Conservation (phyloP, 2,329 filamentous ascomycete species). For the Bipolaris bicolor region DNA sequence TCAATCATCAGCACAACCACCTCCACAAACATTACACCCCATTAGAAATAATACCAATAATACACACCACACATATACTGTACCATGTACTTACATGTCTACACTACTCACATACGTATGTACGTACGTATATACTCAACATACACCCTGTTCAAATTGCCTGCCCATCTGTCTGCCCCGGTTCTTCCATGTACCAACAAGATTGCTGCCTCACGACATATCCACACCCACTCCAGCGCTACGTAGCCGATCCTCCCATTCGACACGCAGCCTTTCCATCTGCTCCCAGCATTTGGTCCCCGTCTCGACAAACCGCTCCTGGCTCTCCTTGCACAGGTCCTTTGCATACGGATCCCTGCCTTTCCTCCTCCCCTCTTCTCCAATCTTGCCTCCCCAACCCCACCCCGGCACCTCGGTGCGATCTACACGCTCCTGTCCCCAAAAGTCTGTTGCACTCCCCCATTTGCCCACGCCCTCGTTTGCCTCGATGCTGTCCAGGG, state of each 20-base stretch:
- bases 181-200: background rate
- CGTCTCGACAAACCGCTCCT: constrained; percentile 66
- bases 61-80: background rate
- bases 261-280: constrained; percentile 72
- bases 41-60: background rate
- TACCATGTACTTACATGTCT: too few relatives aligned
- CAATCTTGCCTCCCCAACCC: constrained; percentile 67
- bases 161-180: background rate
- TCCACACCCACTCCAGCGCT: constrained; percentile 46
- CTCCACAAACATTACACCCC: background rate
- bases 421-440: constrained; percentile 67
- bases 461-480: constrained; percentile 72
- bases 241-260: constrained; percentile 62
- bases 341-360: constrained; percentile 64
- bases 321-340: constrained; percentile 66
- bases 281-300: constrained; percentile 69
- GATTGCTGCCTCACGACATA: constrained; percentile 25
- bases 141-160: background rate
- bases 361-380: constrained; percentile 60
- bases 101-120: too few relatives aligned
- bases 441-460: constrained; percentile 73
- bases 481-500: constrained; percentile 62
- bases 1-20: background rate
- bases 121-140: too few relatives aligned
- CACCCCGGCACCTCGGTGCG: constrained; percentile 86